Evolutionary conservation across 768 basidiomycete genomes (phyloP).

Genomic region (Lentinus tigrinus): DNA sequence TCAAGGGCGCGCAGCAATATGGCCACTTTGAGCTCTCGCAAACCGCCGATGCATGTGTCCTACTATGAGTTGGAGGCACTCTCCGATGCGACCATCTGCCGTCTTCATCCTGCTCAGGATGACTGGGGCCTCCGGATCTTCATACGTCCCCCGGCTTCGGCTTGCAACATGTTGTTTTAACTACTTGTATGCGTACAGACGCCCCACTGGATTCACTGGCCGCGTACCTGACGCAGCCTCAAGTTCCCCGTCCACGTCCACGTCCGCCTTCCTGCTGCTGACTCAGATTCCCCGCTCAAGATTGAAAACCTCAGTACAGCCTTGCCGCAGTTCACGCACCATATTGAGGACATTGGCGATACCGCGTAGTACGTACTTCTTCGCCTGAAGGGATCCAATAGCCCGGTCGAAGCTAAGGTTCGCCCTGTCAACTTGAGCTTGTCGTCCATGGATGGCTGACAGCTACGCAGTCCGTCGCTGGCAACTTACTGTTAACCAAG

Average conservation of each 20-base stretch:
- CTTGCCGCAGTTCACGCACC: constrained; percentile 30
- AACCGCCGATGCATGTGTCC: constrained; percentile 9
- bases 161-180: neutral
- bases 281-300: constrained; percentile 10
- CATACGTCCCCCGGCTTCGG: constrained; percentile 15
- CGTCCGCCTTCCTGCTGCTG: constrained; percentile 36
- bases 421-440: neutral
- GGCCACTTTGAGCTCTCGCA: constrained; percentile 16
- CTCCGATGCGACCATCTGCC: constrained; percentile 21
- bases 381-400: constrained; percentile 23
- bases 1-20: constrained; percentile 2
- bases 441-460: neutral
- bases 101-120: constrained; percentile 12
- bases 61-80: constrained; percentile 13
- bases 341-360: constrained; percentile 28
- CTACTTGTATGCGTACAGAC: neutral
- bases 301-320: constrained; percentile 30
- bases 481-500: constrained; percentile 19
- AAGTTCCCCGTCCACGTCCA: constrained; percentile 31
- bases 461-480: constrained; percentile 31
- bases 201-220: constrained; percentile 25
- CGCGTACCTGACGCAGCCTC: constrained; percentile 36
- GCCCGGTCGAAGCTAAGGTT: constrained; percentile 29
- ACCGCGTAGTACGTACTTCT: constrained; percentile 29
- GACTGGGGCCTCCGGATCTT: constrained; percentile 31